A percentile compares a stretch with the other conserved stretches of the same genome.
Evolutionary conservation across 2,329 filamentous ascomycete genomes (phyloP).

Genomic region (Fonsecaea multimorphosa): DNA sequence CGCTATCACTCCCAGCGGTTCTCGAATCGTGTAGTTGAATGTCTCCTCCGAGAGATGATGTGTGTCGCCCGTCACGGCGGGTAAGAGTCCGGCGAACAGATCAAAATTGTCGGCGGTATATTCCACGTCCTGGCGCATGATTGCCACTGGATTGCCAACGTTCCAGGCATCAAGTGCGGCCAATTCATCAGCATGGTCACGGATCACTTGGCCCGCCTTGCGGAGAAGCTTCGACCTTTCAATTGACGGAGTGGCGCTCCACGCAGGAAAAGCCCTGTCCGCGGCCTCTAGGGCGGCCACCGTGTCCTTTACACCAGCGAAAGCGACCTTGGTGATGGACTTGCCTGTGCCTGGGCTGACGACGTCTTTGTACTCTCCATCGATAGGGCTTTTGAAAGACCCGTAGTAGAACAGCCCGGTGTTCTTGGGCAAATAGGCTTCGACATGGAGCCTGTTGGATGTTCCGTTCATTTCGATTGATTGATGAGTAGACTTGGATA

Average conservation of each 20-base stretch:
- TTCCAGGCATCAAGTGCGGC: constrained; percentile 42
- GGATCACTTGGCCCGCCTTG: constrained; percentile 41
- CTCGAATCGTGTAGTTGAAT: constrained; percentile 77
- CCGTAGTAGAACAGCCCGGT: constrained; percentile 35
- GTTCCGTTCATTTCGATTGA: too few relatives aligned
- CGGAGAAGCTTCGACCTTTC: constrained; percentile 38
- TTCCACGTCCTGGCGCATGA: constrained; percentile 39
- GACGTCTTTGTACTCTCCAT: constrained; percentile 34
- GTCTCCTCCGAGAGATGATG: constrained; percentile 48
- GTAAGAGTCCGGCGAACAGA: constrained; percentile 40
- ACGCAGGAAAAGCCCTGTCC: constrained; percentile 38
- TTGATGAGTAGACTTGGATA: too few relatives aligned
- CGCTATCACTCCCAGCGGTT: constrained; percentile 77
- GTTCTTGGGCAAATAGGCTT: constrained; percentile 37
- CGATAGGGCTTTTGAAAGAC: constrained; percentile 6
- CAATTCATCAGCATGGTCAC: constrained; percentile 38
- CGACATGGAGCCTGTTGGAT: too few relatives aligned
- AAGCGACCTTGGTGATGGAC: constrained; percentile 34
- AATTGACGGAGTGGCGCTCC: constrained; percentile 38
- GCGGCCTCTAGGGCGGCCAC: constrained; percentile 37
- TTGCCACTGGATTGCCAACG: constrained; percentile 42
- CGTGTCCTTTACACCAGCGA: constrained; percentile 36
- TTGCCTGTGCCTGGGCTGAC: constrained; percentile 40
- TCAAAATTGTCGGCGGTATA: constrained; percentile 36
- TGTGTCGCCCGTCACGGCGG: constrained; percentile 40